Base-by-base conservation (phyloP, 2,329 filamentous ascomycete species). In the Aspergillus oerlinghausenensis region DNA sequence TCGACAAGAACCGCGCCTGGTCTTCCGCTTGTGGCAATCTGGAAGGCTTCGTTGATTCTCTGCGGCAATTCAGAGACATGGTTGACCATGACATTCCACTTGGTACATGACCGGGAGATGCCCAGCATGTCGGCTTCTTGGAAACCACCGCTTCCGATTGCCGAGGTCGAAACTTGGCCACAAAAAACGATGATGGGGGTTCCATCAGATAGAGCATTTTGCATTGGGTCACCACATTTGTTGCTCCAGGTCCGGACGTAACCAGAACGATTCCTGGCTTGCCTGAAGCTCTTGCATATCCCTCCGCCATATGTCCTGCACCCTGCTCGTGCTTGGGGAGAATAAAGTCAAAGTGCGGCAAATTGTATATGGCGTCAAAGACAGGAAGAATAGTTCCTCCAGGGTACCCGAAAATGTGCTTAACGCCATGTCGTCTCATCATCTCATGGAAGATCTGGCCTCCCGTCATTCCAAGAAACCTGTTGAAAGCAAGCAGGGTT, bases 11-110 rank as follows among this genome's bases (percentile, higher is more conserved):
- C 94, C 28, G 94, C 94, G 25, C 94, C 94, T 14, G 94, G 94
- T 50, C 94, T 86, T 58, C 94, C 94, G 67, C 88, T 94, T 45
- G 91, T 97, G 45, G 94, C 94, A 71, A 97, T 97, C 78, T 97
- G 92, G 70, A 97, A 97, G 50, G 94, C 94, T 78, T 97, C 94
- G 74, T 97, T 96, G 71, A 97, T 97, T 63, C 92, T 85, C 67
- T 90, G 86, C 51, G 94, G 94, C 55, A 99, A 82, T 77, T 99
- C 94, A 51, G 90, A 92, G 54, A 96, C 87, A 73, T 88, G 93
- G 83, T 95, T 97, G 51, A 97, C 91, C 92, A 97, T 95, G 59
- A 96, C 91, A 68, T 97, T 97, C 94, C 94, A 99, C 80, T 97
- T 97, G 65, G 92, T 97, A 82, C 92, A 97, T 19, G 92, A 87